Conservation (phyloP, 2,329 filamentous ascomycete species). For the Mollisiaceae sp. region DNA sequence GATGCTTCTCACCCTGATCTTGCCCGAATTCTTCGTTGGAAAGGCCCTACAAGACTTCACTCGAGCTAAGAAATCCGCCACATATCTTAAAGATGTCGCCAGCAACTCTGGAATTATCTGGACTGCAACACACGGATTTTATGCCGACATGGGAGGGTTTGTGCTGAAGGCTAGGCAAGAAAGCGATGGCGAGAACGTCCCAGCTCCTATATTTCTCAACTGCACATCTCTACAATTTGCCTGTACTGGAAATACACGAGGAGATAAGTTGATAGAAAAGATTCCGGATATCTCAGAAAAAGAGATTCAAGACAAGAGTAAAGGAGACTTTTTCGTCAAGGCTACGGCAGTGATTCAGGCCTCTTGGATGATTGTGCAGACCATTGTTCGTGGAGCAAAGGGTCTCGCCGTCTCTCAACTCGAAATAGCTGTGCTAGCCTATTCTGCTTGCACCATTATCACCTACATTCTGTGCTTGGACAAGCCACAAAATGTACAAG, state of each 20-base stretch:
- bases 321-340: constrained; percentile 28
- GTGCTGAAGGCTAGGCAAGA: background rate
- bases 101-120: background rate
- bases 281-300: constrained; percentile 16
- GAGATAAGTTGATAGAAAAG: background rate
- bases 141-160: constrained; percentile 14
- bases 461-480: constrained; percentile 8
- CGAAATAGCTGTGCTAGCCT: constrained; percentile 13
- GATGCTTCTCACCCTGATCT: constrained; percentile 9
- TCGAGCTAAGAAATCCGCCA: background rate
- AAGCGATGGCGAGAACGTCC: background rate
- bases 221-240: background rate
- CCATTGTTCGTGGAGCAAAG: constrained; percentile 24
- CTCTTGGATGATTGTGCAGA: constrained; percentile 28
- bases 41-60: background rate
- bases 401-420: constrained; percentile 25
- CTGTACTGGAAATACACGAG: background rate
- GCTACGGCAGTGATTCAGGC: constrained; percentile 28
- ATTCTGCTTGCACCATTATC: constrained; percentile 12
- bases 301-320: constrained; percentile 33
- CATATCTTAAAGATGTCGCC: background rate
- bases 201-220: constrained; percentile 2
- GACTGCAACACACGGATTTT: constrained; percentile 9
- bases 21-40: constrained; percentile 7
- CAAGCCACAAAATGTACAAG: constrained; percentile 10